Conservation (phyloP, 768 basidiomycete genomes). For the Mycena metata region DNA sequence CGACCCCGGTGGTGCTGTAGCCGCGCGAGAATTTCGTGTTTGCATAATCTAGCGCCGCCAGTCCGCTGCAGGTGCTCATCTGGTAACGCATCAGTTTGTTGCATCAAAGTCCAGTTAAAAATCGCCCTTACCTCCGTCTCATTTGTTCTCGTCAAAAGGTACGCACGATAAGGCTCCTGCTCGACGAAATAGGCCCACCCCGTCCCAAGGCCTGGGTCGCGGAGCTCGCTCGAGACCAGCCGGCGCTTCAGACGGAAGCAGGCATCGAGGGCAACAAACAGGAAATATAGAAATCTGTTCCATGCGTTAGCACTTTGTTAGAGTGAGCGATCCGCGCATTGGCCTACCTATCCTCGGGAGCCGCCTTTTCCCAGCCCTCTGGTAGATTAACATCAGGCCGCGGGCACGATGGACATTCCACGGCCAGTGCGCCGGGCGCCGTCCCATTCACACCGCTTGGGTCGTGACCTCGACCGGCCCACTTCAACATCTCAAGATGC, state of each 20-base stretch:
- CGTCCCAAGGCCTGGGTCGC: neutral
- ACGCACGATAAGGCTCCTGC: neutral
- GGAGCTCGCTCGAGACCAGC: constrained; percentile 3
- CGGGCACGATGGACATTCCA: constrained; percentile 47
- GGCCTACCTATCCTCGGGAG: constrained; percentile 9
- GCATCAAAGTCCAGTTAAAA: neutral
- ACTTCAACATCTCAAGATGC: too few species aligned
- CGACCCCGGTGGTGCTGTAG: constrained; percentile 5
- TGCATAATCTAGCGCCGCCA: too few species aligned
- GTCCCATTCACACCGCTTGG: too few species aligned
- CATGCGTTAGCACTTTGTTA: too few species aligned
- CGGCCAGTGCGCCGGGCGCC: constrained; percentile 39
- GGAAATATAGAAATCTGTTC: too few species aligned
- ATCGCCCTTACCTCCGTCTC: constrained; percentile 20
- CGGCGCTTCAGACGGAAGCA: constrained; percentile 20
- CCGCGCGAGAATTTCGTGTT: too few species aligned
- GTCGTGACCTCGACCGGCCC: too few species aligned
- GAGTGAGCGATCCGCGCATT: too few species aligned
- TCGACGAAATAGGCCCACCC: constrained; percentile 16
- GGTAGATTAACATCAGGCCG: constrained; percentile 46
- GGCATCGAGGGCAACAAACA: neutral
- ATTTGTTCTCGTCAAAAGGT: constrained; percentile 18
- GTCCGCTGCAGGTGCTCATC: too few species aligned
- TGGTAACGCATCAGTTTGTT: too few species aligned
- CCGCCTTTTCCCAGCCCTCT: constrained; percentile 34